A percentile compares a stretch with the other conserved stretches of the same genome.
These are phyloP conservation scores for Teratosphaeria nubilosa DNA, from an alignment of 2,329 filamentous ascomycete genomes.

Conservation along the genomic window DNA sequence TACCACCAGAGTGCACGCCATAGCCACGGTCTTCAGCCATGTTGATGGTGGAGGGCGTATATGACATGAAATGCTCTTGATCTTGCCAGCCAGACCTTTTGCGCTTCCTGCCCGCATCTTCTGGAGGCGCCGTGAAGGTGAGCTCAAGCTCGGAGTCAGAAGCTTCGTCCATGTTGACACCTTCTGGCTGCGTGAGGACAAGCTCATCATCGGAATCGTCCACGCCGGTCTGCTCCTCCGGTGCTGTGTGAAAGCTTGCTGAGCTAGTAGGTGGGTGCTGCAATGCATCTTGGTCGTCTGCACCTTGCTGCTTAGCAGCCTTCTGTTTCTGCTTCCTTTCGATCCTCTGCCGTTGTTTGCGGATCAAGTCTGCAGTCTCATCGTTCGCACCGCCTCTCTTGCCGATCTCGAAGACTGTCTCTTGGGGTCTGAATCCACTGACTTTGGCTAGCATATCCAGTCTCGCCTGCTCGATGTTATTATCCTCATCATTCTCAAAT, in stretches of 20 bases:
- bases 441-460: conserved; percentile 82
- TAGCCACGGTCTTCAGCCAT: conserved; percentile 85
- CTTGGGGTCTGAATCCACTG: conserved; percentile 75
- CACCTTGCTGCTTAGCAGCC: conserved; percentile 23
- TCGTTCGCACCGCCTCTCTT: conserved; percentile 55
- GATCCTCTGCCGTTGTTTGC: conserved; percentile 58
- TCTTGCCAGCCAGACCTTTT: conserved; percentile 56
- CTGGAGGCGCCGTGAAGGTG: conserved; percentile 32
- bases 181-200: conserved; percentile 21
- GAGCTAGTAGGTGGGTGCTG: conserved; percentile 12
- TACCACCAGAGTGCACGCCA: conserved; percentile 71
- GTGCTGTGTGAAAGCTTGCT: conserved; percentile 26
- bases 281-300: conserved; percentile 4
- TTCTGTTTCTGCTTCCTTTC: conserved; percentile 44
- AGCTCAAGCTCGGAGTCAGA: conserved; percentile 47
- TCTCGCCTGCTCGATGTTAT: conserved; percentile 58
- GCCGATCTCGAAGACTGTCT: conserved; percentile 95
- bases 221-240: conserved; percentile 11
- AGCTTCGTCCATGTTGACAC: conserved; percentile 31
- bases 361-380: conserved; percentile 67
- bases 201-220: conserved; percentile 30
- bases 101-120: conserved; percentile 10
- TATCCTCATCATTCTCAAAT: conserved; percentile 50
- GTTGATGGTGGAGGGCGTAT: conserved; percentile 72
- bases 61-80: conserved; percentile 90